Evolutionary conservation across 2,329 filamentous ascomycete species (phyloP), one percentile per base, ranked within the genome.

Genomic region (Penicillium sp.): DNA sequence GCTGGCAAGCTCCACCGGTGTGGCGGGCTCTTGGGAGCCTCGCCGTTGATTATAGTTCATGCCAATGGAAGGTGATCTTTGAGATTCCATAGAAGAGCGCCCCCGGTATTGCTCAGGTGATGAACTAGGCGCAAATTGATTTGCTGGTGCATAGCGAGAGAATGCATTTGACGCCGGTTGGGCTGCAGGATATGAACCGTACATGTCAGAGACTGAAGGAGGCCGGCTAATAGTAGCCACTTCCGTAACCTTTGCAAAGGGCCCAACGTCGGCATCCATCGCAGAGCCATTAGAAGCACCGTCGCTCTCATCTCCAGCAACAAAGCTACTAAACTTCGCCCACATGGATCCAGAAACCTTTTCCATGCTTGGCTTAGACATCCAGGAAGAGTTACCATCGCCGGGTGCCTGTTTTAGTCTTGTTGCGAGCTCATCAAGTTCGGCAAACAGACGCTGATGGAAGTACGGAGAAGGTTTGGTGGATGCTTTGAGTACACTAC

Each of bases 311-410:
- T 97, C 93, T 14, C 94, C 95, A 52, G 89, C 86, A 59, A 99
- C 91, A 68, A 99, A 99, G 66, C 91, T 97, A 74, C 92, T 97
- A 75, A 99, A 97, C 58, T 89, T 91, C 62, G 86, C 91, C 83
- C 91, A 92, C 69, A 97, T 85, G 33, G 89, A 91, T 60, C 89
- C 91, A 2, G 92, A 94, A 0, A 97, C 91, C 73, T 95, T 96
- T 72, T 95, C 92, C 83, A 97, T 95, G 71, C 86, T 97, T 6
- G 93, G 91, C 71, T 94, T 96, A 1, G 91, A 88, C 52, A 99
- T 94, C 90, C 93, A 96, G 2, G 91, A 93, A 20, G 84, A 86
- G 6, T 86, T 87, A 55, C 83, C 86, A 63, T 94, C 91, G 67
- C 88, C 90, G 12, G 92, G 91, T 18, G 91, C 88, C 69, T 94